Conservation (phyloP, 345 rosid species). For the Barbarea vulgaris region DNA sequence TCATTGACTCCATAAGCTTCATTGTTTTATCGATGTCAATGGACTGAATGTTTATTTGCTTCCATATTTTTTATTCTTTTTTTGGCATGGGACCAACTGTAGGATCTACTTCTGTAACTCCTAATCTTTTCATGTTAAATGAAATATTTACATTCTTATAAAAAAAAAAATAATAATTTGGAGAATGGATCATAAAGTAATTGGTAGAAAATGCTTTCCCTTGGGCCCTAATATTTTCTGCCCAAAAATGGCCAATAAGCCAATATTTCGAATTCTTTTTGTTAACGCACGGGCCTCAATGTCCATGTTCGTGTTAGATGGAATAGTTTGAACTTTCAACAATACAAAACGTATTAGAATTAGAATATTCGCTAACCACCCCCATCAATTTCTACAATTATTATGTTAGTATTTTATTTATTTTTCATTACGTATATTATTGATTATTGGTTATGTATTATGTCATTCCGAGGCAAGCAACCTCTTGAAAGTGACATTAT, state of each 20-base stretch:
- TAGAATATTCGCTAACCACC: not conserved
- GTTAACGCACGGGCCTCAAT: not conserved
- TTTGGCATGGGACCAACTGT: too few species aligned
- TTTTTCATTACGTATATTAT: not conserved
- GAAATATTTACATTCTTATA: too few species aligned
- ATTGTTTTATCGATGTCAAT: too few species aligned
- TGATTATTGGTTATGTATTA: not conserved
- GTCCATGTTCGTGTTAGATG: not conserved
- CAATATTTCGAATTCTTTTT: not conserved
- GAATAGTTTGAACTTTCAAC: not conserved
- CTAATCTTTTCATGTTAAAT: too few species aligned
- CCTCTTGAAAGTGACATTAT: conserved; percentile 30
- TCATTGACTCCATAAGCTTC: too few species aligned
- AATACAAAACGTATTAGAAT: not conserved
- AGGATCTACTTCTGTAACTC: too few species aligned
- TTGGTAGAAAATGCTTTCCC: too few species aligned
- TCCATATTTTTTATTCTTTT: too few species aligned
- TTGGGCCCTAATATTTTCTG: not conserved
- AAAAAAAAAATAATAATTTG: too few species aligned
- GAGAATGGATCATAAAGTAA: too few species aligned
- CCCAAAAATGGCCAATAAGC: not conserved
- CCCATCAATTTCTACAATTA: not conserved
- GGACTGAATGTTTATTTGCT: too few species aligned
- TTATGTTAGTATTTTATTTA: conserved; percentile 1
- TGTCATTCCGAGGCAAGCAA: conserved; percentile 27